Evolutionary conservation across 257 asterid species (phyloP), one percentile per base, ranked within the genome.

Genomic region (Solanum ossicruentum): DNA sequence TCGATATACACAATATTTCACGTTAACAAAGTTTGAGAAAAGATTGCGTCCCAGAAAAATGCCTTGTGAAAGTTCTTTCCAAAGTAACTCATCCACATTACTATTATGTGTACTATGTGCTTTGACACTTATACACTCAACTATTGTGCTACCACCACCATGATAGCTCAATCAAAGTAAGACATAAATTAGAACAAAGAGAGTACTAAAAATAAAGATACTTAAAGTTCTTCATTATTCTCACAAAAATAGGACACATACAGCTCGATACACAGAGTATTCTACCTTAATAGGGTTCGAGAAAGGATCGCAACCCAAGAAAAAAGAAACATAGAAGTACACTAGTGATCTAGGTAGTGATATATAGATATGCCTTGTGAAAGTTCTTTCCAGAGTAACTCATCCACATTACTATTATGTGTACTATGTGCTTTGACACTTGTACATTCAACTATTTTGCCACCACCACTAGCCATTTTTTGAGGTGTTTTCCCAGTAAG

Each of bases 401-500:
- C 82, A 23, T 75, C 82, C 0, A 75, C 82, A 75, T 75, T 12
- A n/a, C n/a, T 73, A 2, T 8, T 75, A 75, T 75, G 28, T 7
- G 32, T 47, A 16, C 56, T 75, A 15, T 49, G 82, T 49, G 41
- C 10, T 23, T 49, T 8, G 45, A 23, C 82, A 49, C 45, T 75
- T 75, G 82, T 49, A 75, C 43, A 70, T 4, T 70, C 79, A 70
- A 12, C 15, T 12, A 43, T 11, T 39, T 4, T 70, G 16, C 28
- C 52, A 55, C 1, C 55, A 63, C 75, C 45, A 66, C n/a, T 39
- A 4, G 79, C 12, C 52, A 41, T 70, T 17, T 70, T 41, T 75
- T 49, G 82, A 49, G 82, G 61, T 5, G 39, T 83, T 72, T 85
- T 85, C 32, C 91, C 91, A 5, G 90, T 89, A 51, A 89, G 89